A percentile compares a stretch with the other conserved stretches of the same genome.
Conservation (phyloP, 441 rosid species). For the California macrophylla region DNA sequence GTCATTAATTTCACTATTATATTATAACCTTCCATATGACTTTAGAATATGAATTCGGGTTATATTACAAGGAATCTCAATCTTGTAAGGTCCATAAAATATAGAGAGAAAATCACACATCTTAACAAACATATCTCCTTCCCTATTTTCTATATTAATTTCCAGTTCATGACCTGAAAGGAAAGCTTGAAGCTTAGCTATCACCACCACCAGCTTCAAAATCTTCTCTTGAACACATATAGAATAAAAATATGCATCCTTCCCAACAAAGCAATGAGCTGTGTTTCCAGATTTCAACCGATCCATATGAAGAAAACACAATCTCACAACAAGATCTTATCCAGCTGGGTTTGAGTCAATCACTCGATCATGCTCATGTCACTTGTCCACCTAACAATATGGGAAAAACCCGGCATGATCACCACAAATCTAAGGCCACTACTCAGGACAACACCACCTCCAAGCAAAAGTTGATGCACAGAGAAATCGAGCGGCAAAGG, state of each 20-base stretch:
- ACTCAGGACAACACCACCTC: background rate
- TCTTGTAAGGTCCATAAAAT: background rate
- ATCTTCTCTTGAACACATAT: no score
- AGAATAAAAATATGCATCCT: conserved; percentile 22
- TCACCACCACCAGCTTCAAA: no score
- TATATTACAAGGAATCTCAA: background rate
- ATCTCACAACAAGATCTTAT: conserved; percentile 18
- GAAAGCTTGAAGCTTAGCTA: background rate
- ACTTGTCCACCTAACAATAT: no score
- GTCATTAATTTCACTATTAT: no score
- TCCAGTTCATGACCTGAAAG: background rate
- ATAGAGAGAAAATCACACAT: background rate
- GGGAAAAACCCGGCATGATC: background rate
- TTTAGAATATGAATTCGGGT: no score
- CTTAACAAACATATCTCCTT: background rate
- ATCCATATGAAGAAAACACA: conserved; percentile 23
- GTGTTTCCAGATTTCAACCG: conserved; percentile 2
- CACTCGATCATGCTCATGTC: background rate
- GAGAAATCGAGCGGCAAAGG: conserved; percentile 38
- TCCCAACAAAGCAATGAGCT: conserved; percentile 17
- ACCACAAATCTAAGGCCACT: background rate
- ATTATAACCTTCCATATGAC: no score
- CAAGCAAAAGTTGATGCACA: conserved; percentile 28
- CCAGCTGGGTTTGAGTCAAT: conserved; percentile 11
- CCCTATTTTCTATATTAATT: background rate